Evolutionary conservation across 108 stramenopile species (phyloP).

Genomic region (Epipyxis sp.): DNA sequence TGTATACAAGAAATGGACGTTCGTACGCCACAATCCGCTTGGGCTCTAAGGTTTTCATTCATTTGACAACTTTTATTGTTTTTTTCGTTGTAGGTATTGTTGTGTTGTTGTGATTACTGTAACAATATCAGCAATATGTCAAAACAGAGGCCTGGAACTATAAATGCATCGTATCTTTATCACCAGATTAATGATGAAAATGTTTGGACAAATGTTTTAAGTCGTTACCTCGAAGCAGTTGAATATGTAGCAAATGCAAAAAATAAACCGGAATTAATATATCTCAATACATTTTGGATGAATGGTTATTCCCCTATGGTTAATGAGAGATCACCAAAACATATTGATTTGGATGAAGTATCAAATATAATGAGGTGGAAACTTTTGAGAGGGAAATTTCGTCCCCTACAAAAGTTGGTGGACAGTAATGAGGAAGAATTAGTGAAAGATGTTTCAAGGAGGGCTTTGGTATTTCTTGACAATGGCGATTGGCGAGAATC

Average conservation of each 20-base stretch:
- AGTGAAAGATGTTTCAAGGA: not conserved
- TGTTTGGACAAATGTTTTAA: no score
- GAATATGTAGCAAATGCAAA: not conserved
- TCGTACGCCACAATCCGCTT: no score
- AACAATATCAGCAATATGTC: no score
- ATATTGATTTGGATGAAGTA: not conserved
- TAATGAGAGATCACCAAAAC: not conserved
- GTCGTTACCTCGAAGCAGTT: no score
- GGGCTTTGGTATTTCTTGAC: not conserved
- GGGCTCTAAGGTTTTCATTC: no score
- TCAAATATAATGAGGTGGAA: slow-evolving; percentile 10
- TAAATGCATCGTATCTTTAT: no score
- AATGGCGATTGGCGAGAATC: not conserved
- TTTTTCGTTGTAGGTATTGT: no score
- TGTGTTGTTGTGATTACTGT: no score
- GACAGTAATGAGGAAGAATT: not conserved
- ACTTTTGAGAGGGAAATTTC: slow-evolving; percentile 2
- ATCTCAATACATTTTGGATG: not conserved
- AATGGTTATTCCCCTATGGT: not conserved
- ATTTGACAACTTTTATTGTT: no score
- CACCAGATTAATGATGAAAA: no score
- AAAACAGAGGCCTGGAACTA: no score
- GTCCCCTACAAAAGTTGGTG: slow-evolving; percentile 20
- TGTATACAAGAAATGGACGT: no score
- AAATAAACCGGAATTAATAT: not conserved